Evolutionary conservation across 169 alveolate species (phyloP).

Genomic region (Theileria luwenshuni): DNA sequence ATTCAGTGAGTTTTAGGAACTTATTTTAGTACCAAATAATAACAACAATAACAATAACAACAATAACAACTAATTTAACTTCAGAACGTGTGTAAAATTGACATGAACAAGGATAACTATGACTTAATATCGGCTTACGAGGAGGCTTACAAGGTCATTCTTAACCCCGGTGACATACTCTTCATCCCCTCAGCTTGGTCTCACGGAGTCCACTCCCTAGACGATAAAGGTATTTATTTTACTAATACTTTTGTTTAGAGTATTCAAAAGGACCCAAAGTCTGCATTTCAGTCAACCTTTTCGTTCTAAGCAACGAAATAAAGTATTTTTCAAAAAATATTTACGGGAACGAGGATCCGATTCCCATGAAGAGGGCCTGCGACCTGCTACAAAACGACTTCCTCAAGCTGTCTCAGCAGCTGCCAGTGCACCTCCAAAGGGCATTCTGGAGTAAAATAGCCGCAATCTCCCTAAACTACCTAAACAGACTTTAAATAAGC

Average conservation of each 20-base stretch:
- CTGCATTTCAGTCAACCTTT: conserved; percentile 38
- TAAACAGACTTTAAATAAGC: conserved; percentile 8
- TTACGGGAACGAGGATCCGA: conserved; percentile 46
- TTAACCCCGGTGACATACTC: conserved; percentile 56
- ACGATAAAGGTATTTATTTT: not conserved
- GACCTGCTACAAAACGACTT: conserved; percentile 13
- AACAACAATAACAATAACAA: not conserved
- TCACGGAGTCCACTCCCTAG: conserved; percentile 42
- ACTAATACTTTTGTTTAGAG: not conserved
- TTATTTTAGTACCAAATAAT: not conserved
- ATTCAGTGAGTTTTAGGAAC: not conserved
- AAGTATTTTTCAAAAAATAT: conserved; percentile 21
- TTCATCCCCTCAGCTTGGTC: conserved; percentile 68
- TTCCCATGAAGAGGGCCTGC: conserved; percentile 36
- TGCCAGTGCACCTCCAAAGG: conserved; percentile 20
- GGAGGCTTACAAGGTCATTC: conserved; percentile 10
- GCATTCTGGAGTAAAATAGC: conserved; percentile 44
- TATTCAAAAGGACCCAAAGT: not conserved
- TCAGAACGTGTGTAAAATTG: conserved; percentile 25
- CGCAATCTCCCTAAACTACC: conserved; percentile 15
- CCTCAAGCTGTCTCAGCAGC: conserved; percentile 22
- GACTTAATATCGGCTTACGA: conserved; percentile 11
- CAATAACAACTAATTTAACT: too few species aligned
- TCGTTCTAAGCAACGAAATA: conserved; percentile 1
- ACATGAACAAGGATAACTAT: not conserved